Percentiles rank a stretch among this genome's conserved stretches.
Evolutionary conservation across 768 basidiomycete genomes (phyloP).

Genomic region (Leccinum aurantiacum): DNA sequence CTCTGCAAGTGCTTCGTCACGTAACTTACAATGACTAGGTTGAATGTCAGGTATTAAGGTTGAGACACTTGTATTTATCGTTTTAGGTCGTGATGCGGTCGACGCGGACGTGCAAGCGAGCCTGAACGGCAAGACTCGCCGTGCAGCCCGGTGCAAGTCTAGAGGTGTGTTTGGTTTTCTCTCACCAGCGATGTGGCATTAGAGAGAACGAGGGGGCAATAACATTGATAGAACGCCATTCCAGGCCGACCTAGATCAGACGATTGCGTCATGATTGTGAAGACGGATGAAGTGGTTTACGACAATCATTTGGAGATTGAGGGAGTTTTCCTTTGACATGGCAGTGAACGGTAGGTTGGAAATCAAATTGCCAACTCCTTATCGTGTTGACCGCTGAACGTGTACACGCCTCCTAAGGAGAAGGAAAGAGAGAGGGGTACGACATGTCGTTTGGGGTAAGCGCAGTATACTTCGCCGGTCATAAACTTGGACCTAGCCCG

Average conservation of each 20-base stretch:
- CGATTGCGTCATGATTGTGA: constrained; percentile 16
- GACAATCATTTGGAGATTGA: constrained; percentile 22
- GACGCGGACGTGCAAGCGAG: not conserved
- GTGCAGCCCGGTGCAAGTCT: not conserved
- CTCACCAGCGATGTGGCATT: constrained; percentile 18
- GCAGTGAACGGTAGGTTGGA: constrained; percentile 1
- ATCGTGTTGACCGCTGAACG: constrained; percentile 3
- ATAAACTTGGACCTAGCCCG: not conserved
- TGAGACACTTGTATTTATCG: not conserved
- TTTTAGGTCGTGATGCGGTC: not conserved
- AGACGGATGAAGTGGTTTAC: constrained; percentile 15
- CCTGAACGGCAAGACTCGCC: not conserved
- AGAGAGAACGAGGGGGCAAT: constrained; percentile 5
- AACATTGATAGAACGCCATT: not conserved
- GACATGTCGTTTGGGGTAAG: not conserved
- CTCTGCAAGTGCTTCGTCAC: not conserved
- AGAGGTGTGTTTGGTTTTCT: not conserved
- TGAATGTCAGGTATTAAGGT: not conserved
- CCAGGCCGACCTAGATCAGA: constrained; percentile 4
- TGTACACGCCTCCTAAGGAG: not conserved
- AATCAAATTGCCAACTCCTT: constrained; percentile 13
- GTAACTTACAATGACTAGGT: not conserved
- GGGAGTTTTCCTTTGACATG: constrained; percentile 6
- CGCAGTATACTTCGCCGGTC: not conserved
- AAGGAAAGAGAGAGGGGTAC: not conserved